Conservation (phyloP, 768 basidiomycete genomes). For the Podaxis sp. region DNA sequence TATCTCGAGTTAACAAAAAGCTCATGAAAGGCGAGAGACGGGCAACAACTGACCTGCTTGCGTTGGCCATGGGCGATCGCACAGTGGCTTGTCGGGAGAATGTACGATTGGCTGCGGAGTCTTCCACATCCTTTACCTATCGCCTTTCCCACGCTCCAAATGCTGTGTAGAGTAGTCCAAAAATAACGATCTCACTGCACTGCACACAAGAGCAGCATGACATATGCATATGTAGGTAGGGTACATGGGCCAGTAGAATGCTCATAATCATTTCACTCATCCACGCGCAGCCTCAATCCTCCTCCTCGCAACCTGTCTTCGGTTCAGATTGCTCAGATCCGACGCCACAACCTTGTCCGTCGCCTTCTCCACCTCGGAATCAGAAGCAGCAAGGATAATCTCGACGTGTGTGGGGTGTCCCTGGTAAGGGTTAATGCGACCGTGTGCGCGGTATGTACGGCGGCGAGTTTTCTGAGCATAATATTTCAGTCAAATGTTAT, state of each 20-base stretch:
- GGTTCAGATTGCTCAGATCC: constrained; percentile 69
- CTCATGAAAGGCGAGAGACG: not conserved
- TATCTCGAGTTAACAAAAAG: constrained; percentile 30
- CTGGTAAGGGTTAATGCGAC: constrained; percentile 99
- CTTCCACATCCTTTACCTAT: not conserved
- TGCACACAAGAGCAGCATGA: not conserved
- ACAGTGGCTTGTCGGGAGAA: not conserved
- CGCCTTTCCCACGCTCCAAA: constrained; percentile 12
- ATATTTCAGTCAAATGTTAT: constrained; percentile 7
- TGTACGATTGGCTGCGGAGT: constrained; percentile 4
- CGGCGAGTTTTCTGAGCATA: constrained; percentile 89
- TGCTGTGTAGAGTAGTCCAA: constrained; percentile 9
- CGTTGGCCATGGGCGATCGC: constrained; percentile 26
- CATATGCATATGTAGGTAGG: not conserved
- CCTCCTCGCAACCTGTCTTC: constrained; percentile 84
- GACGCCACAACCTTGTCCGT: constrained; percentile 70
- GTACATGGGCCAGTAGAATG: not conserved
- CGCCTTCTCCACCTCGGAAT: constrained; percentile 87
- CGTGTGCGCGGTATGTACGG: constrained; percentile 97
- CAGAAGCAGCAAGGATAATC: constrained; percentile 80
- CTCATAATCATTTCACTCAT: constrained; percentile 28
- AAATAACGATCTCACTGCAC: not conserved
- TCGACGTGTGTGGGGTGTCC: constrained; percentile 97
- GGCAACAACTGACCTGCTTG: constrained; percentile 31
- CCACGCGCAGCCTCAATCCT: constrained; percentile 82